Base-by-base conservation (phyloP, 2,329 filamentous ascomycete genomes). In the Arachnomyces sp. region DNA sequence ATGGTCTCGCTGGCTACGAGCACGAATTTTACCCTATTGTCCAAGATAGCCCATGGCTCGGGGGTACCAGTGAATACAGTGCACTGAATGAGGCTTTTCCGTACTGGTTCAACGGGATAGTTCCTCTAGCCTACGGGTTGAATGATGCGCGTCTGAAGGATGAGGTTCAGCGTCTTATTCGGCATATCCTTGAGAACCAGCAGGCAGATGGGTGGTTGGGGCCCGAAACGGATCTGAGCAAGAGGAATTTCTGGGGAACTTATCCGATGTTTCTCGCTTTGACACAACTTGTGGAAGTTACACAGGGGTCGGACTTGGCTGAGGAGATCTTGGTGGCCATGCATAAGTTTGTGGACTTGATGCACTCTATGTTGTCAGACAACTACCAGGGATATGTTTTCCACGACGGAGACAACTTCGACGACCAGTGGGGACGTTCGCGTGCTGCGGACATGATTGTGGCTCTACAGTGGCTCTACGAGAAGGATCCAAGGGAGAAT, bases 41-140 rank as follows among this genome's bases (percentile, higher is more conserved):
- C 9, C 60, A 65, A 3, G 53, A 74, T 43, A 69, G 65, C 3
- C 58, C 60, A 12, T 79, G 73, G 73, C 51, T 73, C 2, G 74
- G 72, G 2, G 72, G 73, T 4, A 49, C 59, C 25, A 52, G 59
- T 2, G 73, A 77, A 47, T 78, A 78, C 49, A 73, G 65, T 9
- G 56, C 57, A 15, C 57, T 77, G 2, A 67, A 76, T 47, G 75
- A 79, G 57, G 71, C 67, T 2, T 65, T 70, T 17, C 72, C 74
- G 0, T 79, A 79, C 52, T 78, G 74, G 71, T 72, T 76, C 49
- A 77, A 79, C 48, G 71, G 67, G 3, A 59, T 77, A 1, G 73
- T 79, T 2, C 73, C 75, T 13, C 61, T 78, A 16, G 73, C 75
- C 1, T 78, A 72, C 44, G 57, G 56, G 0, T 53, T 73, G 3